These are phyloP conservation scores for Aureobasidium melanogenum DNA, from an alignment of 2,329 filamentous ascomycete species.

Conservation along the genomic window DNA sequence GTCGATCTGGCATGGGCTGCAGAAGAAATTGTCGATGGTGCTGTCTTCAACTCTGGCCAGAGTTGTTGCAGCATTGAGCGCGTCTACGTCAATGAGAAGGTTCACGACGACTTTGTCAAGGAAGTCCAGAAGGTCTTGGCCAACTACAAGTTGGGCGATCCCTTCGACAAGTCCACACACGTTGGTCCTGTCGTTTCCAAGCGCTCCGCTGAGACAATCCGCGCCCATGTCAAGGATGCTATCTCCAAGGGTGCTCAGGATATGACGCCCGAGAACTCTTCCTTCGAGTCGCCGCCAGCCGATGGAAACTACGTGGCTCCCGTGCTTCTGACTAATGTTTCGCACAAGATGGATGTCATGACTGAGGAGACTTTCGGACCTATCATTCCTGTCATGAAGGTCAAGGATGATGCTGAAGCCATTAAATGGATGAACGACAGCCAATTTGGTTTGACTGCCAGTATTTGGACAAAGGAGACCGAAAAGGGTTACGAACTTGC, in stretches of 20 bases:
- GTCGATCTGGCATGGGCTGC: conserved; percentile 87
- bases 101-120: conserved; percentile 74
- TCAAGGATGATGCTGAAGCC: conserved; percentile 72
- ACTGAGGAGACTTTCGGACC: conserved; percentile 92
- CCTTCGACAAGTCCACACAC: conserved; percentile 67
- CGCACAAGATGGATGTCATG: conserved; percentile 82
- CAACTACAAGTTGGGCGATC: conserved; percentile 80
- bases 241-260: conserved; percentile 75
- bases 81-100: conserved; percentile 77
- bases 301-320: conserved; percentile 85
- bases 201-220: conserved; percentile 65
- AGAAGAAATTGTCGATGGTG: conserved; percentile 87
- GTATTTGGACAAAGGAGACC: conserved; percentile 90
- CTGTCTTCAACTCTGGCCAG: conserved; percentile 98
- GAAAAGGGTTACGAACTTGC: conserved; percentile 65
- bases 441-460: conserved; percentile 89
- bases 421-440: conserved; percentile 86
- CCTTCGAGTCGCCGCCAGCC: conserved; percentile 62
- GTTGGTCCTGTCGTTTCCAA: conserved; percentile 84
- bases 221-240: conserved; percentile 73
- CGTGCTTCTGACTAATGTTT: conserved; percentile 69
- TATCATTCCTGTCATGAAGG: conserved; percentile 82
- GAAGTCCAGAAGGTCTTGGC: conserved; percentile 70
- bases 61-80: conserved; percentile 91
- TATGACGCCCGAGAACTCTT: conserved; percentile 70